These are phyloP conservation scores for Paramecium sonneborni DNA, from an alignment of 73 alveolate species.

Conservation along the genomic window DNA sequence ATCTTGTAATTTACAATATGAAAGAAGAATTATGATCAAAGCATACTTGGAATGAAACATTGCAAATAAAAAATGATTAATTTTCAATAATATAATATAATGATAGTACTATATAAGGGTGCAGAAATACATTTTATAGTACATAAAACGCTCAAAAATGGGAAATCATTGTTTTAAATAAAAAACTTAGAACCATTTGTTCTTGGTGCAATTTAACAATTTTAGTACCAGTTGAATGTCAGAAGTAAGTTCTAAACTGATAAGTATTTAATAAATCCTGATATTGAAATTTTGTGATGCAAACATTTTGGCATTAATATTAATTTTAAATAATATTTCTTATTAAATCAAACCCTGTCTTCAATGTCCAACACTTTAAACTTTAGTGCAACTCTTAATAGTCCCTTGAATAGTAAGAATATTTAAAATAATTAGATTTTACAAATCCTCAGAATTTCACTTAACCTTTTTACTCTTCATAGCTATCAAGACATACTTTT, in stretches of 20 bases:
- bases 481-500: background rate
- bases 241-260: background rate
- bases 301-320: background rate
- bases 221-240: background rate
- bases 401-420: background rate
- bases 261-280: background rate
- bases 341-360: background rate
- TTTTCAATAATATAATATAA: background rate
- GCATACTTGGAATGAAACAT: too few relatives aligned
- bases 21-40: too few relatives aligned
- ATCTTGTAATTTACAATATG: too few relatives aligned
- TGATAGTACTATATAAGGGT: background rate
- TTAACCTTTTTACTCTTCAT: background rate
- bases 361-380: background rate
- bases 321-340: background rate
- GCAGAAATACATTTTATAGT: background rate
- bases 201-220: background rate
- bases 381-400: background rate
- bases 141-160: background rate
- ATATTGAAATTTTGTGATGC: background rate
- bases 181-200: background rate
- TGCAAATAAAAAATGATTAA: too few relatives aligned
- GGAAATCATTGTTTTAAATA: background rate
- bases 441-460: background rate
- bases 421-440: background rate